Conservation (phyloP, 495 filamentous ascomycete species). For the Hyaloscypha hepaticicola region DNA sequence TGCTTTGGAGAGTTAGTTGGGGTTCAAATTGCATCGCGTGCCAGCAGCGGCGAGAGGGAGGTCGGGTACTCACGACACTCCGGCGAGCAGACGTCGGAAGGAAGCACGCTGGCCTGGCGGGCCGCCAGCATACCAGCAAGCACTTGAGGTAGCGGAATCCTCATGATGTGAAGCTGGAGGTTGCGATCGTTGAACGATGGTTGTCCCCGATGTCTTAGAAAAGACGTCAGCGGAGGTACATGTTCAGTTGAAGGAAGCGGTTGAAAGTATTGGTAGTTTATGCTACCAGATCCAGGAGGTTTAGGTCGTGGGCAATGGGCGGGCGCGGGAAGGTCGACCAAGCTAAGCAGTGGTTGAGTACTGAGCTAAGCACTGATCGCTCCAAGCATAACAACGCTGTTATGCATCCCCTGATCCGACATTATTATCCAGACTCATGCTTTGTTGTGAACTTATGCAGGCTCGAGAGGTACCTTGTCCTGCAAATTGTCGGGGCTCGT, state of each 20-base stretch:
- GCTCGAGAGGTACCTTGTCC: background rate
- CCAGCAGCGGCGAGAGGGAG: background rate
- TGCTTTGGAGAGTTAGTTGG: slow-evolving; percentile 11
- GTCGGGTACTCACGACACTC: slow-evolving; percentile 19
- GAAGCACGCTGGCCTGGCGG: slow-evolving; percentile 9
- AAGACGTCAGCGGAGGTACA: slow-evolving; percentile 16
- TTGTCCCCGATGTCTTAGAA: slow-evolving; percentile 19
- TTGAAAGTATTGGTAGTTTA: slow-evolving; percentile 12
- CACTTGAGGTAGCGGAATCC: background rate
- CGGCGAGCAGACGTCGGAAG: slow-evolving; percentile 13
- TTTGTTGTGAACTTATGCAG: background rate
- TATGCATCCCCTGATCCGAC: slow-evolving; percentile 8
- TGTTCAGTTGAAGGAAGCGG: slow-evolving; percentile 10
- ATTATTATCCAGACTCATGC: slow-evolving; percentile 4
- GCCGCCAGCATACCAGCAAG: slow-evolving; percentile 8
- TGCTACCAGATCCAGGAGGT: background rate
- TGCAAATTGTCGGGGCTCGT: background rate
- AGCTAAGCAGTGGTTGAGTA: no score
- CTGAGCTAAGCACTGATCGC: background rate
- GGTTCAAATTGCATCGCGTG: background rate
- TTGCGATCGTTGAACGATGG: no score
- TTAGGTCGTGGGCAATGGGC: background rate
- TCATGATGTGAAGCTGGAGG: no score
- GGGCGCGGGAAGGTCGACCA: background rate
- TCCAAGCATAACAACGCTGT: background rate